Evolutionary conservation across 1,139 yeast species (phyloP), one percentile per base, ranked within the genome.

Genomic region (Pichia inconspicua): DNA sequence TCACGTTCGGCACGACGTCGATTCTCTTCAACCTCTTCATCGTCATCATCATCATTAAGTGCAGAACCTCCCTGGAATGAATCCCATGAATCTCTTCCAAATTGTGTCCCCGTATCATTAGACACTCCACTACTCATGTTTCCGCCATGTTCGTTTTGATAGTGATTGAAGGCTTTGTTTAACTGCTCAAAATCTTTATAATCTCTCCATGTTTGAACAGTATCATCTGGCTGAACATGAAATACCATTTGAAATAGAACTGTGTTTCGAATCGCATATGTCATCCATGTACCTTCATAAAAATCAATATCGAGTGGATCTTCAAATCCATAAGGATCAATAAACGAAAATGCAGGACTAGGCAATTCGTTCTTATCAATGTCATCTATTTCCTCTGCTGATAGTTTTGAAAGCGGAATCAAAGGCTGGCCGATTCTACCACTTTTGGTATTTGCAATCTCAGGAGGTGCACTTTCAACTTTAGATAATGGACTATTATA

Each of bases 141-240:
- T 14, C 65, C 66, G 17, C 67, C 59, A 25, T 63, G 61, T 38
- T 64, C 61, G 31, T 68, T 66, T 53, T 76, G 92, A 14, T 80
- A 75, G 39, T 72, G 58, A 42, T 66, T 63, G 60, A 84, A 84
- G 0, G 83, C 85, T 34, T 72, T 68, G 47, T 71, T 72, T 58
- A 84, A 64, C 48, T 75, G 77, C 44, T 78, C 74, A 63, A 73
- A 86, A 37, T 75, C 80, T 62, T 87, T 89, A 64, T 89, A 94
- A 45, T 88, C 96, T 50, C 78, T 77, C 99, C 99, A 94, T 0
- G 92, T 77, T 25, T 74, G 73, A 14, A 92, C 97, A 15, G 77
- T 73, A 62, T 92, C 88, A 65, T 94, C 98, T 0, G 99, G 99
- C 63, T 92, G 97, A 55, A 89, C 81, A 55, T 90, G 92, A 74